Evolutionary conservation across 140 eudicot genomes (phyloP).

Genomic region (Bidens hawaiensis): DNA sequence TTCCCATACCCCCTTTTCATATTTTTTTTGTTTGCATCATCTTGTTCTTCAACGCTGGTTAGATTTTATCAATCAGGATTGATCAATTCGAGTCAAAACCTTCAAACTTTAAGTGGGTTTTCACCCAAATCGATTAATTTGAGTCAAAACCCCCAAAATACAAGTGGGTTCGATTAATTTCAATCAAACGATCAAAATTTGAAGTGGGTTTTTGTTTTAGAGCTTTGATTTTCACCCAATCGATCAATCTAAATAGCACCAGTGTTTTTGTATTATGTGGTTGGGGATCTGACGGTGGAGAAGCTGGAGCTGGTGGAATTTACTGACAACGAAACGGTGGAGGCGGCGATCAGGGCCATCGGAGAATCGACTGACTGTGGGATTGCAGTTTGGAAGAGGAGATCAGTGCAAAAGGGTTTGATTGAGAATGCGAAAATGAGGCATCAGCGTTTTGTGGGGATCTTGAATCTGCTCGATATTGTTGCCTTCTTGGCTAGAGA

Average conservation of each 20-base stretch:
- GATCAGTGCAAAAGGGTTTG: constrained; percentile 42
- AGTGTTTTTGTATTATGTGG: constrained; percentile 86
- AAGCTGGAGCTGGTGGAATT: constrained; percentile 88
- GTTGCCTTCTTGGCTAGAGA: constrained; percentile 76
- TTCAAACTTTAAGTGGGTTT: background rate
- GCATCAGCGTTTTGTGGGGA: constrained; percentile 83
- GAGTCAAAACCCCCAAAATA: background rate
- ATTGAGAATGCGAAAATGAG: constrained; percentile 67
- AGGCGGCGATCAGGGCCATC: constrained; percentile 74
- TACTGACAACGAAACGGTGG: constrained; percentile 70
- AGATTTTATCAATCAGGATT: too few relatives aligned
- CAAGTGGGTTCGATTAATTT: background rate
- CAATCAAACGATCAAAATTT: background rate
- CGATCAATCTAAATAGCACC: constrained; percentile 59
- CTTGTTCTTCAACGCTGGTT: too few relatives aligned
- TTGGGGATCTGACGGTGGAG: constrained; percentile 97
- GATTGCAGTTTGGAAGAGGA: constrained; percentile 74
- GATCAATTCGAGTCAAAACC: background rate
- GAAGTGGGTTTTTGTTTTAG: too few relatives aligned
- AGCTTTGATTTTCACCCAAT: too few relatives aligned
- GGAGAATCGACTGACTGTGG: constrained; percentile 88
- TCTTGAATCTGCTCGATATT: constrained; percentile 71
- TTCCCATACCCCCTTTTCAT: too few relatives aligned
- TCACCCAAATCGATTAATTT: too few relatives aligned
- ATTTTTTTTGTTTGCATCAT: too few relatives aligned